Conservation (phyloP, 164 flowering plant species). For the Umbilicus rupestris region DNA sequence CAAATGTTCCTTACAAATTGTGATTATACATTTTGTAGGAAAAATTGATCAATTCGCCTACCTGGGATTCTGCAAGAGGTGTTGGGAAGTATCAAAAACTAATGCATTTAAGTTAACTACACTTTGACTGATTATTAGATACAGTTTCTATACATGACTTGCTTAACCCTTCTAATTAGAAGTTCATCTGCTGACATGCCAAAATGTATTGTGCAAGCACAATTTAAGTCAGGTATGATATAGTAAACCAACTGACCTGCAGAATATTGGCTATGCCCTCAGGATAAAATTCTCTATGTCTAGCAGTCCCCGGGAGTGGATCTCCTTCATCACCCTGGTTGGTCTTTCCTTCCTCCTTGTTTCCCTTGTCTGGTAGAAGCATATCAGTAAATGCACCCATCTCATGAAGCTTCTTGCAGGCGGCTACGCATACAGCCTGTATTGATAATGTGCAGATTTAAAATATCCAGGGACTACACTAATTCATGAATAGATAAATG, state of each 20-base stretch:
- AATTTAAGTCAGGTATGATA: neutral
- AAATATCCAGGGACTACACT: neutral
- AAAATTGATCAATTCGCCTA: no score
- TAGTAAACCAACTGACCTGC: slow-evolving; percentile 39
- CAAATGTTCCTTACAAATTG: no score
- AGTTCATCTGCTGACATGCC: neutral
- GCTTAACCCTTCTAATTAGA: neutral
- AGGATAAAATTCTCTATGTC: slow-evolving; percentile 98
- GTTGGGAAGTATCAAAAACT: no score
- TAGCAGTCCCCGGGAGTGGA: slow-evolving; percentile 92
- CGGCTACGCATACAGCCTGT: slow-evolving; percentile 97
- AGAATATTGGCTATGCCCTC: slow-evolving; percentile 94
- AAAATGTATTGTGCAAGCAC: neutral
- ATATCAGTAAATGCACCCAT: slow-evolving; percentile 99
- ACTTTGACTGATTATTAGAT: no score
- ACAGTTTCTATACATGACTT: neutral
- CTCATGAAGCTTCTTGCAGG: slow-evolving; percentile 98
- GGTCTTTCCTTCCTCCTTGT: slow-evolving; percentile 67
- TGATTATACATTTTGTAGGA: no score
- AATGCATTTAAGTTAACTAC: no score
- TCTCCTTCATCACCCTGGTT: slow-evolving; percentile 81
- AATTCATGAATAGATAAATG: neutral
- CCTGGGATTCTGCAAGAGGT: no score
- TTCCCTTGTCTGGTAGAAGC: slow-evolving; percentile 98
- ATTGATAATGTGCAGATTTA: slow-evolving; percentile 8